phyloP scores from a whole-genome alignment of 805 yeast genomes.

The Teunomyces cretensis region DNA sequence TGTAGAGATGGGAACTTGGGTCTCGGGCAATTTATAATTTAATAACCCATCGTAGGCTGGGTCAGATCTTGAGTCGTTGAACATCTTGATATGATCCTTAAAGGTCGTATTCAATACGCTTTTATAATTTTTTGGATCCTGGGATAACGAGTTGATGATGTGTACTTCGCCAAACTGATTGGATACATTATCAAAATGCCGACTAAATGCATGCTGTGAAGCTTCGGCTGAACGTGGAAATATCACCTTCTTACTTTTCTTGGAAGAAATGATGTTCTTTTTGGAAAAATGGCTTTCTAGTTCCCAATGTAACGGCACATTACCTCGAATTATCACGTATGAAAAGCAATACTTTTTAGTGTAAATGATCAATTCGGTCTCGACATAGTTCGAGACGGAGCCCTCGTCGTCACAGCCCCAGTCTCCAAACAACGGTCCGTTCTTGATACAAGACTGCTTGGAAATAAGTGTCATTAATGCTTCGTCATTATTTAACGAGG shows the following conservation, averaged over 20 bases:
- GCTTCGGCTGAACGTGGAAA: slow-evolving; percentile 55
- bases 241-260: slow-evolving; percentile 39
- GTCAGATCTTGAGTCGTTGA: slow-evolving; percentile 19
- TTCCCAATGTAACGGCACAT: slow-evolving; percentile 58
- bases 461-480: slow-evolving; percentile 50
- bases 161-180: slow-evolving; percentile 51
- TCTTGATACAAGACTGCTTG: slow-evolving; percentile 49
- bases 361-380: slow-evolving; percentile 50
- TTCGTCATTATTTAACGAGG: slow-evolving; percentile 30
- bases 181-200: slow-evolving; percentile 49
- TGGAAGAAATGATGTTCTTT: slow-evolving; percentile 27
- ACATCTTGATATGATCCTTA: slow-evolving; percentile 34
- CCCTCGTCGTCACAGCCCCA: slow-evolving; percentile 61
- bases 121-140: slow-evolving; percentile 40
- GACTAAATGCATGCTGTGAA: slow-evolving; percentile 49
- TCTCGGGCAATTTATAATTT: slow-evolving; percentile 20
- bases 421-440: slow-evolving; percentile 54
- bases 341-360: slow-evolving; percentile 42
- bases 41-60: slow-evolving; percentile 19
- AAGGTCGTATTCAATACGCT: slow-evolving; percentile 45
- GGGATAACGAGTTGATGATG: slow-evolving; percentile 49
- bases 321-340: slow-evolving; percentile 49
- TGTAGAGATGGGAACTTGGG: slow-evolving; percentile 32
- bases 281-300: slow-evolving; percentile 42
- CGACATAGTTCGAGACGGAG: slow-evolving; percentile 50